Evolutionary conservation across 2,329 filamentous ascomycete genomes (phyloP), one percentile per base, ranked within the genome.

Genomic region (Colletotrichum magnum): DNA sequence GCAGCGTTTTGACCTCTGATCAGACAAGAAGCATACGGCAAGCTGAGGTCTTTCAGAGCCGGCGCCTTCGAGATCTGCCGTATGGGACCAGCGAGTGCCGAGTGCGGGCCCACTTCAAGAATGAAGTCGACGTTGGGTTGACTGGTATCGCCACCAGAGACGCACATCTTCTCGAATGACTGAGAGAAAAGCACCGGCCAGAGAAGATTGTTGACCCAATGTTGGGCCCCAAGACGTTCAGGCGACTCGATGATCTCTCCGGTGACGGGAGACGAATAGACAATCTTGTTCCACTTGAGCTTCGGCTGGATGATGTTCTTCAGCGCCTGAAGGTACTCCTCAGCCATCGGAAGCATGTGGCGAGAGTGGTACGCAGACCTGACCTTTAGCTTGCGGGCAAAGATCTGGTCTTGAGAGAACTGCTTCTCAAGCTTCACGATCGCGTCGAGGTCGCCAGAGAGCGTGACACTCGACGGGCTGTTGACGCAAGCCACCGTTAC

Each of bases 61-160:
- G 52, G 13, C 6, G 74, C 74, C 67, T 85, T 85, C 21, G 84
- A 75, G 9, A 85, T 85, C 74, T 87, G 83, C 73, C 85, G 83
- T 59, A 87, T 79, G 0, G 85, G 85, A 0, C 85, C 85, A 47
- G 83, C 80, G 1, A 87, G 77, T 1, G 84, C 85, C 4, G 83
- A 79, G 71, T 87, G 85, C 0, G 85, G 85, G 0, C 85, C 85
- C 6, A 87, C 74, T 73, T 87, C 85, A 12, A 87, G 72, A 10
- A 85, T 75, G 75, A 83, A 78, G 63, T 66, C 81, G 21, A 82
- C 59, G 12, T 43, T 43, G 1, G 53, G 12, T 16, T 59, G 7
- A 12, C 5, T 32, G 0, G 13, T 39, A 7, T 5, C 16, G n/a
- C n/a, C 5, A 21, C 9, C 28, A n/a, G 16, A 24, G 1, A 36